Percentiles rank a stretch among this genome's conserved stretches.
Evolutionary conservation across 495 filamentous ascomycete genomes (phyloP).

Genomic region (Daldinia caldariorum): DNA sequence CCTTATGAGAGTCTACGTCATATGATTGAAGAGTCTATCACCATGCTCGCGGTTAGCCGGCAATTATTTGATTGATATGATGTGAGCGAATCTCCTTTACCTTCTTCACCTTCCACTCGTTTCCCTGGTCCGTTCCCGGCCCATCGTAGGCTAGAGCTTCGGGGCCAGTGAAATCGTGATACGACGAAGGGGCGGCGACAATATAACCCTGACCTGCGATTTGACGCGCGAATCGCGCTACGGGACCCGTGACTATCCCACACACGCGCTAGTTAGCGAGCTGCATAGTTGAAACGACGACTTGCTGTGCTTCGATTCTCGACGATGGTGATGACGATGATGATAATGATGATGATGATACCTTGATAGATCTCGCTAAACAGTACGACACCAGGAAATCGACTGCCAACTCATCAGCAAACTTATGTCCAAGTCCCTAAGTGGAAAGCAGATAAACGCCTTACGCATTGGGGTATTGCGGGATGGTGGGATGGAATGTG

Average conservation of each 20-base stretch:
- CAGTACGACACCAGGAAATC: slow-evolving; percentile 89
- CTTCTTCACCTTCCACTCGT: slow-evolving; percentile 85
- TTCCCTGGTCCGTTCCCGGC: slow-evolving; percentile 87
- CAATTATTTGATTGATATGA: slow-evolving; percentile 4
- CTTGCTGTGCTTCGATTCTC: slow-evolving; percentile 1
- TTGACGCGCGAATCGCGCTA: slow-evolving; percentile 88
- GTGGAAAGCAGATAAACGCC: slow-evolving; percentile 30
- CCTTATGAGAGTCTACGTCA: slow-evolving; percentile 81
- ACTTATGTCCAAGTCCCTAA: slow-evolving; percentile 16
- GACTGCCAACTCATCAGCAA: slow-evolving; percentile 53
- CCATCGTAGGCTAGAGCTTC: slow-evolving; percentile 87
- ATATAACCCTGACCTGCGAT: slow-evolving; percentile 96
- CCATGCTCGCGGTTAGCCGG: slow-evolving; percentile 21
- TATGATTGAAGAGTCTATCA: slow-evolving; percentile 81
- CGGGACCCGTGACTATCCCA: slow-evolving; percentile 84
- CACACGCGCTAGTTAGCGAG: slow-evolving; percentile 28
- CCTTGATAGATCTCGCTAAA: slow-evolving; percentile 99
- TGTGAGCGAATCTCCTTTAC: slow-evolving; percentile 46
- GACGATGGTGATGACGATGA: slow-evolving; percentile 32
- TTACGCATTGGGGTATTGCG: slow-evolving; percentile 82
- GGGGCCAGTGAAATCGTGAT: slow-evolving; percentile 91
- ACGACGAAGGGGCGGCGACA: slow-evolving; percentile 87
- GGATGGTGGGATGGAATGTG: slow-evolving; percentile 85
- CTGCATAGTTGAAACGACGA: slow-evolving; percentile 22
- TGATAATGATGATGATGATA: slow-evolving; percentile 49